Conservation (phyloP, 371 early-diverging fungal species). For the Capillidium heterosporum region DNA sequence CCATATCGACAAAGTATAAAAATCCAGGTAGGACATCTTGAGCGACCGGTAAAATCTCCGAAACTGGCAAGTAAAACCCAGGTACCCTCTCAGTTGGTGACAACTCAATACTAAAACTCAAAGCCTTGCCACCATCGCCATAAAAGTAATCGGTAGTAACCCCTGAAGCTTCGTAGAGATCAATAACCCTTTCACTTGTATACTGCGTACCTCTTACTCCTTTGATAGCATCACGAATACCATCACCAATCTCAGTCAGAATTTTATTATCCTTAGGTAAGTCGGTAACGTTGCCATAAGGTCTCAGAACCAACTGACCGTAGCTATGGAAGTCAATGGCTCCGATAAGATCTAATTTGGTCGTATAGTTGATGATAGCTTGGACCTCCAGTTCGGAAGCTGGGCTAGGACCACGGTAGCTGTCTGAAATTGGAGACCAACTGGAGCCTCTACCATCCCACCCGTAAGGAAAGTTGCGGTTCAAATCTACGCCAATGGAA, state of each 20-base stretch:
- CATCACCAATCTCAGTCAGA: constrained; percentile 7
- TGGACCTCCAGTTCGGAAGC: constrained; percentile 32
- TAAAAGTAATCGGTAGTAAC: neutral
- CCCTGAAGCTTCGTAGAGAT: neutral
- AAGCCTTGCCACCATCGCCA: neutral
- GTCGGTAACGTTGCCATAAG: constrained; percentile 18
- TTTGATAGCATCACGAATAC: constrained; percentile 10
- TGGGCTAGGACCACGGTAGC: constrained; percentile 28
- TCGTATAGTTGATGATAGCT: constrained; percentile 20
- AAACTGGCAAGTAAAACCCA: constrained; percentile 2
- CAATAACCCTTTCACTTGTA: neutral
- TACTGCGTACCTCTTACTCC: constrained; percentile 6
- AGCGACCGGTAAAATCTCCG: constrained; percentile 1
- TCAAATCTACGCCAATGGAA: constrained; percentile 9
- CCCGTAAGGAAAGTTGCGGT: constrained; percentile 25
- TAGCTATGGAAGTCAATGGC: constrained; percentile 36
- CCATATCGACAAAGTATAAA: neutral
- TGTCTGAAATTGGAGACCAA: constrained; percentile 22
- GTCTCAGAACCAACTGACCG: constrained; percentile 21
- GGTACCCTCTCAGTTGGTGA: neutral
- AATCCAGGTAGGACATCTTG: neutral
- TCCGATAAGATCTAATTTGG: constrained; percentile 21
- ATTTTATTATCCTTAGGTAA: constrained; percentile 10
- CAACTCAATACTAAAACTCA: neutral
- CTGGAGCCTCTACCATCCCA: constrained; percentile 30